Percentiles rank a stretch among this genome's conserved stretches.
These are phyloP conservation scores for Hypoxylon sp. DNA, from an alignment of 2,329 filamentous ascomycete genomes.

Conservation along the genomic window DNA sequence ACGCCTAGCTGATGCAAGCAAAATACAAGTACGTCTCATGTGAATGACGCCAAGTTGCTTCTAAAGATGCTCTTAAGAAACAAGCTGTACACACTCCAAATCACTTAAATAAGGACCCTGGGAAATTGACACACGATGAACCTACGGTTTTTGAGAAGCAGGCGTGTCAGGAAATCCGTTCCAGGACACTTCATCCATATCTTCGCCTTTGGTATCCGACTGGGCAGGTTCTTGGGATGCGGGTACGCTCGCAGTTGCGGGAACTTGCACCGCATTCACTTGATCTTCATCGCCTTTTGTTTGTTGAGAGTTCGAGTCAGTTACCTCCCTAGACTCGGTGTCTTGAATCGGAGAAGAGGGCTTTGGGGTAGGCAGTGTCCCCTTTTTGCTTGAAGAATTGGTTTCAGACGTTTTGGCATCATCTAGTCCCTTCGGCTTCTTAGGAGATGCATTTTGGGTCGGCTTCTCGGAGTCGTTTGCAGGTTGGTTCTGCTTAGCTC, in stretches of 20 bases:
- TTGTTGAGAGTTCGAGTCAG: slow-evolving; percentile 12
- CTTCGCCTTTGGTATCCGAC: slow-evolving; percentile 31
- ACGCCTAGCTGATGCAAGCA: slow-evolving; percentile 46
- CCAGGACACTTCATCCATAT: slow-evolving; percentile 57
- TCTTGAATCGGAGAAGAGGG: slow-evolving; percentile 32
- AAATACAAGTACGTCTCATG: slow-evolving; percentile 30
- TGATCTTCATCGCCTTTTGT: background rate
- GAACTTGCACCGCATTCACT: slow-evolving; percentile 5
- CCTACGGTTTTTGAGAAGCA: slow-evolving; percentile 20
- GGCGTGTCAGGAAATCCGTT: slow-evolving; percentile 58
- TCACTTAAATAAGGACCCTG: background rate
- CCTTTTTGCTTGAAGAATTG: slow-evolving; percentile 8
- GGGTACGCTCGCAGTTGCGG: background rate
- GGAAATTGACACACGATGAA: background rate
- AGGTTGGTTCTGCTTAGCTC: slow-evolving; percentile 38
- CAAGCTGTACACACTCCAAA: background rate
- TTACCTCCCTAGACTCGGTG: slow-evolving; percentile 13
- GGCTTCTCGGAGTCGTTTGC: background rate
- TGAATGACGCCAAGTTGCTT: background rate
- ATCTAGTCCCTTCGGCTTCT: slow-evolving; percentile 12
- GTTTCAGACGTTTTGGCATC: slow-evolving; percentile 8
- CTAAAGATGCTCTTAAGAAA: slow-evolving; percentile 6
- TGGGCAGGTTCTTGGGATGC: slow-evolving; percentile 35
- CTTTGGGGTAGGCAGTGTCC: slow-evolving; percentile 24
- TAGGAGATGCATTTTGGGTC: background rate